Evolutionary conservation across 306 rosid genomes (phyloP).

Genomic region (Geum urbanum): DNA sequence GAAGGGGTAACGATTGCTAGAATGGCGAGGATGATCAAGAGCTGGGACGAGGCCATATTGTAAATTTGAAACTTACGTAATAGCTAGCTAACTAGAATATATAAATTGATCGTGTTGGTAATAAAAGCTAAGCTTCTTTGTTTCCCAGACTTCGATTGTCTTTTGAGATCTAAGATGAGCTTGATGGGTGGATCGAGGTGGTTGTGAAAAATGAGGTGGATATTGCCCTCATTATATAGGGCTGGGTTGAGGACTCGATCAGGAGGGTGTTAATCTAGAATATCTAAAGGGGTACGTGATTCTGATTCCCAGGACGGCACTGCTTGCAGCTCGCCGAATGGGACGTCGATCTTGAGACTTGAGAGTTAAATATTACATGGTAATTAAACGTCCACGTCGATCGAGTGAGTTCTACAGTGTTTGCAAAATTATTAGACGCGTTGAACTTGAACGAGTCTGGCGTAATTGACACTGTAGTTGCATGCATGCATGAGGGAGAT

Average conservation of each 20-base stretch:
- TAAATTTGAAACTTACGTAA: neutral
- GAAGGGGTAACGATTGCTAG: slow-evolving; percentile 19
- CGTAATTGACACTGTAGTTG: neutral
- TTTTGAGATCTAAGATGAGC: neutral
- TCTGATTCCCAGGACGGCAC: neutral
- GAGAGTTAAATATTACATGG: neutral
- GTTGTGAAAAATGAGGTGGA: neutral
- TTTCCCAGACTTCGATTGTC: neutral
- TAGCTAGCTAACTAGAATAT: neutral
- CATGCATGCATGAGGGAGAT: neutral
- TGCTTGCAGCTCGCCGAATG: neutral
- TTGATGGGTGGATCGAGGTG: neutral
- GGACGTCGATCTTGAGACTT: neutral
- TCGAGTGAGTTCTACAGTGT: neutral
- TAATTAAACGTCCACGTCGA: neutral
- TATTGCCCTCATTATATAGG: neutral
- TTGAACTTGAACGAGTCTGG: neutral
- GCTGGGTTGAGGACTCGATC: neutral
- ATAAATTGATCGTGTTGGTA: neutral
- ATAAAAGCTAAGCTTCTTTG: neutral
- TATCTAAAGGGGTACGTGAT: neutral
- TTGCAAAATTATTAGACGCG: neutral
- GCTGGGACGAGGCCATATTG: slow-evolving; percentile 22
- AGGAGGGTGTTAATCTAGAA: neutral
- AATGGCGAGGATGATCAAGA: slow-evolving; percentile 13